These are phyloP conservation scores for Phytopythium ostracodes DNA, from an alignment of 352 stramenopile genomes.

Conservation along the genomic window DNA sequence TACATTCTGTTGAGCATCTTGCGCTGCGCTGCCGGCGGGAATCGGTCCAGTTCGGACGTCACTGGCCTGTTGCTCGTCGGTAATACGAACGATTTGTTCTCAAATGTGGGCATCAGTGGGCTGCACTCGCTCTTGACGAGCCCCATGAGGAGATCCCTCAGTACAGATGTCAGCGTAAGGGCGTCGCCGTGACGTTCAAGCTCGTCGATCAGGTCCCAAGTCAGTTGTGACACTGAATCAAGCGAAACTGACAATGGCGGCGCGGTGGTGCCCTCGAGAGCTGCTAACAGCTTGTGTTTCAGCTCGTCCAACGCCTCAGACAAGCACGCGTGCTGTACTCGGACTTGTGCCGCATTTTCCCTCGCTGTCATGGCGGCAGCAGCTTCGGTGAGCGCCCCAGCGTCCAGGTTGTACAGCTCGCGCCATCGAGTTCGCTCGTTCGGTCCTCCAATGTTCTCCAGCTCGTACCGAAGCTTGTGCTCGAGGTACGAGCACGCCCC, in stretches of 20 bases:
- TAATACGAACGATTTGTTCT: background rate
- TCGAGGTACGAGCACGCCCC: slow-evolving; percentile 29
- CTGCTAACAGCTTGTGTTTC: background rate
- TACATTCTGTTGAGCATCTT: slow-evolving; percentile 68
- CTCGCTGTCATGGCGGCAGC: background rate
- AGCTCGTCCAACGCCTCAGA: background rate
- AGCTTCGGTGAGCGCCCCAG: background rate
- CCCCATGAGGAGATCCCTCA: slow-evolving; percentile 33
- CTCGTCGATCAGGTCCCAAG: slow-evolving; percentile 53
- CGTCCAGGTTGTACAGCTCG: slow-evolving; percentile 25
- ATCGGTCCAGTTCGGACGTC: background rate
- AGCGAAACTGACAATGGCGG: slow-evolving; percentile 5
- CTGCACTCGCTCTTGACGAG: slow-evolving; percentile 31
- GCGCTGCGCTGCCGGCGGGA: slow-evolving; percentile 30
- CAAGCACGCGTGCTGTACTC: background rate
- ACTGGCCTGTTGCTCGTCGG: background rate
- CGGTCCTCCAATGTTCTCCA: slow-evolving; percentile 26
- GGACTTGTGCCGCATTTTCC: background rate
- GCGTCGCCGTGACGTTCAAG: slow-evolving; percentile 16
- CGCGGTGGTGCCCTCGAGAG: background rate
- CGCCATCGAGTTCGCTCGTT: slow-evolving; percentile 23
- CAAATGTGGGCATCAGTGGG: slow-evolving; percentile 19
- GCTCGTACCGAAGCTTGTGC: slow-evolving; percentile 28
- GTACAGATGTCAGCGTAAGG: slow-evolving; percentile 15
- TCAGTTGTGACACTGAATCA: slow-evolving; percentile 49